Evolutionary conservation across 345 rosid species (phyloP).

Genomic region (Hibiscus trionum): DNA sequence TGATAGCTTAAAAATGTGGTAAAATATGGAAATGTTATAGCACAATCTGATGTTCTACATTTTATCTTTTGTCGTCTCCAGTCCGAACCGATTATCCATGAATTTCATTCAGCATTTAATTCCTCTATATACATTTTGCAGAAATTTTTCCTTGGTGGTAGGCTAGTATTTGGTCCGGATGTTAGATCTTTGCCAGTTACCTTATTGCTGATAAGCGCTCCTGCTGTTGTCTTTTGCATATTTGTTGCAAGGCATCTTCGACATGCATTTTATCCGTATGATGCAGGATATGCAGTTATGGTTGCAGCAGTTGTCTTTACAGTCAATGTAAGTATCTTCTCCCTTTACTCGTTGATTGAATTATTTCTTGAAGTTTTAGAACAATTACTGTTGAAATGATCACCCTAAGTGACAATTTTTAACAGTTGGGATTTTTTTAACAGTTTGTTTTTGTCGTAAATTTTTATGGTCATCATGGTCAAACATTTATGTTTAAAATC

Average conservation of each 20-base stretch:
- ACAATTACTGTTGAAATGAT: not conserved
- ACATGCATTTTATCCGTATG: conserved; percentile 63
- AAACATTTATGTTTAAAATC: not conserved
- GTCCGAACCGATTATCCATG: not conserved
- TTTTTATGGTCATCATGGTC: not conserved
- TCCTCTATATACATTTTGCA: conserved; percentile 29
- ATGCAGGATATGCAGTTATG: conserved; percentile 73
- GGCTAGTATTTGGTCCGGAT: conserved; percentile 97
- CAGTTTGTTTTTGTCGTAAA: not conserved
- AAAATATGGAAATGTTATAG: not conserved
- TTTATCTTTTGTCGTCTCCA: not conserved
- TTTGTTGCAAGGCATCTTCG: conserved; percentile 92
- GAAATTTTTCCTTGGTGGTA: conserved; percentile 82
- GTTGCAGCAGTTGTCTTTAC: conserved; percentile 67
- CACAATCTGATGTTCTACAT: not conserved
- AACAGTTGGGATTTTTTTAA: not conserved
- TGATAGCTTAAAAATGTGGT: not conserved
- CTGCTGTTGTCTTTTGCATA: conserved; percentile 67
- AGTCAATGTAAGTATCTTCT: conserved; percentile 50
- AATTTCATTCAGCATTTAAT: not conserved
- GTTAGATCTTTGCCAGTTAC: conserved; percentile 70
- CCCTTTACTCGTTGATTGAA: conserved; percentile 2
- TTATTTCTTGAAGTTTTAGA: not conserved
- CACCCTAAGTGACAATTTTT: not conserved
- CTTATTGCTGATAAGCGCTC: conserved; percentile 60